Evolutionary conservation across 2,329 filamentous ascomycete genomes (phyloP).

Genomic region (Tricladium varicosporioides): DNA sequence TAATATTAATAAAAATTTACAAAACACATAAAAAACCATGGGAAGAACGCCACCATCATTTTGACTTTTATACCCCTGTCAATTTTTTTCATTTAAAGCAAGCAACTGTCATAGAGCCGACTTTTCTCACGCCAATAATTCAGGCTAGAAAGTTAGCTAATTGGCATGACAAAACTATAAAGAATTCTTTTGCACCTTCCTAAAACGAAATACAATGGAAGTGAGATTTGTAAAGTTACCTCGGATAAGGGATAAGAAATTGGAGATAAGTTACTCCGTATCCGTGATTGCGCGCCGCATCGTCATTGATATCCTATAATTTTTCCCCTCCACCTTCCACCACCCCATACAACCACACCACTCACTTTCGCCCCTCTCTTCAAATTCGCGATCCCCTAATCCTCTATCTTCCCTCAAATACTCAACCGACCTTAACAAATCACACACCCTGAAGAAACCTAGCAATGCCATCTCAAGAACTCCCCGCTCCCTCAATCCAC

Average conservation of each 20-base stretch:
- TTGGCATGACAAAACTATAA: not conserved
- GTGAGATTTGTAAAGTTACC: not conserved
- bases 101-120: too few species aligned
- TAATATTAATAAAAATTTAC: too few species aligned
- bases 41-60: too few species aligned
- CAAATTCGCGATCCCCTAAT: not conserved
- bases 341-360: not conserved
- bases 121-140: too few species aligned
- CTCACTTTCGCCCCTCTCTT: not conserved
- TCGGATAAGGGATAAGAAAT: not conserved
- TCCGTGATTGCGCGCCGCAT: not conserved
- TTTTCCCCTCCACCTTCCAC: not conserved
- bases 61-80: too few species aligned
- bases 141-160: not conserved
- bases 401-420: not conserved
- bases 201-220: not conserved
- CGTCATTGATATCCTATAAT: not conserved
- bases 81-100: too few species aligned
- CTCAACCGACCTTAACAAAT: conserved; percentile 7
- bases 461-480: conserved; percentile 14
- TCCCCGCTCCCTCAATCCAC: conserved; percentile 49
- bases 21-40: too few species aligned
- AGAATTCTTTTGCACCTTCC: not conserved
- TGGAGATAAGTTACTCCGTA: not conserved
- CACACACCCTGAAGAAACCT: not conserved